A percentile compares a stretch with the other conserved stretches of the same genome.
Conservation (phyloP, 2,329 filamentous ascomycete genomes). For the Lecanicillium sp. region DNA sequence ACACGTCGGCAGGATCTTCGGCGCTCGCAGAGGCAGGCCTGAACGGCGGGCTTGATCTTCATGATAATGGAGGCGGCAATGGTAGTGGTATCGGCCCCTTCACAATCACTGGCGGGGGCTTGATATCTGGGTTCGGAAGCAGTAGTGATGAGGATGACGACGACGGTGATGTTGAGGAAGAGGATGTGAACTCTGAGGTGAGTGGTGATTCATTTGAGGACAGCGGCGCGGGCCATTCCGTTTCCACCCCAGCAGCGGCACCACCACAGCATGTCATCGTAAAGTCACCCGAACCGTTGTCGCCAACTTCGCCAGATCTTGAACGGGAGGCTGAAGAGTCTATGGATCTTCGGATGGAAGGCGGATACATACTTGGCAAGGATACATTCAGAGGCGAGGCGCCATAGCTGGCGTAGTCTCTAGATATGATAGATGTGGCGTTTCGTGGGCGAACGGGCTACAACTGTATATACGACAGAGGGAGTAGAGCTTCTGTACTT, state of each 20-base stretch:
- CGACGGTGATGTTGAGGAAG: conserved; percentile 79
- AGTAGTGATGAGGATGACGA: conserved; percentile 96
- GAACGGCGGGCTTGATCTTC: conserved; percentile 65
- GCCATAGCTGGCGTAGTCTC: too few species aligned
- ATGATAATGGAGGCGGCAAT: conserved; percentile 53
- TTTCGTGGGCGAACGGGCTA: too few species aligned
- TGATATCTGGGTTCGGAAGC: conserved; percentile 88
- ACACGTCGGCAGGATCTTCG: conserved; percentile 43
- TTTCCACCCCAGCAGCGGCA: neutral
- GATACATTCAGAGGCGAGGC: too few species aligned
- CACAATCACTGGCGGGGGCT: conserved; percentile 62
- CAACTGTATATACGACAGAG: neutral
- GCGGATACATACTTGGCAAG: too few species aligned
- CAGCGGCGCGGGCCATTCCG: neutral
- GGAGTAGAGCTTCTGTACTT: too few species aligned
- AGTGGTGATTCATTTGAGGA: conserved; percentile 32
- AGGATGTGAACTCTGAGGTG: conserved; percentile 63
- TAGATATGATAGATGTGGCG: too few species aligned
- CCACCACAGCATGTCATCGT: neutral
- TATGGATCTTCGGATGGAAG: too few species aligned
- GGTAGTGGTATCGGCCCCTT: conserved; percentile 64
- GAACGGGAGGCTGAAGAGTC: too few species aligned
- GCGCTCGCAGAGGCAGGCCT: conserved; percentile 76
- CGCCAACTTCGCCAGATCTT: neutral
- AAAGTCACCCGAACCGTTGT: conserved; percentile 1